Base-by-base conservation (phyloP, 1,284 basidiomycete genomes). In the Marasmius fiardii region DNA sequence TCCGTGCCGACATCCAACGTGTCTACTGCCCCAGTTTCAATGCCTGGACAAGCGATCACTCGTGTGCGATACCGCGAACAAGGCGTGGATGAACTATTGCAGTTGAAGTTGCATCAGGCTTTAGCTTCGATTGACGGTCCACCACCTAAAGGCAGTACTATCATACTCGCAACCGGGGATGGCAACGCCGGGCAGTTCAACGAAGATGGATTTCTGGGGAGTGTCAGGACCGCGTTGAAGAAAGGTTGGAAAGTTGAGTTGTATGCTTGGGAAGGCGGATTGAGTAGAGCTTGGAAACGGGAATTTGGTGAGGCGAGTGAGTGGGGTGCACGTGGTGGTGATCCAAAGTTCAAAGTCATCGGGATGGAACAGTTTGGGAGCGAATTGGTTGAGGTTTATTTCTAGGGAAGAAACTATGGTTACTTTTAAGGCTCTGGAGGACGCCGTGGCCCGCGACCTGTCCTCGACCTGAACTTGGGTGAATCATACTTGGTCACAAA, bases 181-280 rank as follows among this genome's bases (percentile, higher is more conserved):
- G 92, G 92, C 20, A 91, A 92, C 64, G 86, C 88, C 11, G 90
- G 90, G 2, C 88, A 95, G 67, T 95, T 93, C 67, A 93, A 86
- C 68, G 88, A 91, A 58, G 88, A 93, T 63, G 92, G 92, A 3
- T 95, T 95, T 71, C 69, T 92, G 26, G 91, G 92, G 0, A 88
- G 88, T 52, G 90, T 93, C 12, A 76, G 89, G 54, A 85, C 86
- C 11, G 93, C 93, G 10, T 71, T 95, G 64, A 86, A 85, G 69
- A 82, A 86, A 53, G 93, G 93, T 1, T 95, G 93, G 93, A 79
- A 77, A 58, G 92, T 95, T 14, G 93, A 95, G 72, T 67, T 95
- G 64, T 90, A 90, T 67, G 89, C 88, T 5, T 92, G 90, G 90
- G 87, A 90, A 65, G 85, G 84, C 33, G 88, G 89, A 1, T 67